Percentiles rank a stretch among this genome's conserved stretches.
Conservation (phyloP, 2,329 filamentous ascomycete genomes). For the Simplicillium aogashimaense region DNA sequence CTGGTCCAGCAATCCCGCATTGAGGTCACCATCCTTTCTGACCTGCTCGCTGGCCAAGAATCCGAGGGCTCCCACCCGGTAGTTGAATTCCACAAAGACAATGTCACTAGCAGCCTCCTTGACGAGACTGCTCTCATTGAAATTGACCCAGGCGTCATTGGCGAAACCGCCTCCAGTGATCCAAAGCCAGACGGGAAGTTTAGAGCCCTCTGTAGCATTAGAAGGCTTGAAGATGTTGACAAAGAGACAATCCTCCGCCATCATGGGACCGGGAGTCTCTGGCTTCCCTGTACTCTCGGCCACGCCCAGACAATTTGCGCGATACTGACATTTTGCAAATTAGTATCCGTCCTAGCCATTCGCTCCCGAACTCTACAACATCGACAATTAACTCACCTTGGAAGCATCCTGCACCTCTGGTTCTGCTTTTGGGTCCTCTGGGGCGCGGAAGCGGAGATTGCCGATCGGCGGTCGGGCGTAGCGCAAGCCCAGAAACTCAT, state of each 20-base stretch:
- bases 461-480: slow-evolving; percentile 42
- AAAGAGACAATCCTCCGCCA: slow-evolving; percentile 35
- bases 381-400: slow-evolving; percentile 15
- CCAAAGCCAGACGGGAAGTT: slow-evolving; percentile 28
- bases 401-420: slow-evolving; percentile 23
- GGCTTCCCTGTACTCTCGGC: slow-evolving; percentile 12
- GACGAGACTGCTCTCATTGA: slow-evolving; percentile 38
- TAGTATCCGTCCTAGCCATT: background rate
- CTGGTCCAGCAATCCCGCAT: slow-evolving; percentile 56
- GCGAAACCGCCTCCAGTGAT: slow-evolving; percentile 37
- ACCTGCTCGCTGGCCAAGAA: slow-evolving; percentile 51
- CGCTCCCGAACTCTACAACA: background rate
- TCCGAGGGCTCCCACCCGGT: slow-evolving; percentile 51
- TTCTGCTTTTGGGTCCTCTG: slow-evolving; percentile 28
- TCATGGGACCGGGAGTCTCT: slow-evolving; percentile 1
- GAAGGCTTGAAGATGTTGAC: slow-evolving; percentile 38
- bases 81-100: slow-evolving; percentile 52
- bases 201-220: slow-evolving; percentile 13
- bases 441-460: slow-evolving; percentile 39
- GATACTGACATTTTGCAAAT: slow-evolving; percentile 26
- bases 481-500: slow-evolving; percentile 36
- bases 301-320: slow-evolving; percentile 31
- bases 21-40: slow-evolving; percentile 44
- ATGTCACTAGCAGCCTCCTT: slow-evolving; percentile 32
- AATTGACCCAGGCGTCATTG: slow-evolving; percentile 37